phyloP scores from a whole-genome alignment of 805 yeast species.

The Teunomyces tritomae region DNA sequence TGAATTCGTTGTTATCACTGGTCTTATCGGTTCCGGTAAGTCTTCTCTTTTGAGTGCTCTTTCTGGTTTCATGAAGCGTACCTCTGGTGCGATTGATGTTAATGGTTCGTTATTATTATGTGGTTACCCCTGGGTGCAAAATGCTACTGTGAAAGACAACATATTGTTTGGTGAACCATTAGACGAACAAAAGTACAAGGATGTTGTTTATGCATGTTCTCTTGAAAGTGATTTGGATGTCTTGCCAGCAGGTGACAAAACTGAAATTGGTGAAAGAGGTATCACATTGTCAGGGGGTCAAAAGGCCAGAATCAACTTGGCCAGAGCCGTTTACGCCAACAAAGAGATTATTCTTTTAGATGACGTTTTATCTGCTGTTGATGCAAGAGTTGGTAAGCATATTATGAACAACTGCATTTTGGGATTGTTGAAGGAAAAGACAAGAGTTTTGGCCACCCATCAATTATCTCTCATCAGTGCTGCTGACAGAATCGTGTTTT shows the following conservation, averaged over 20 bases:
- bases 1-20: slow-evolving; percentile 75
- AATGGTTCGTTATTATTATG: slow-evolving; percentile 52
- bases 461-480: slow-evolving; percentile 67
- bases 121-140: slow-evolving; percentile 84
- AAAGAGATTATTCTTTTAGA: slow-evolving; percentile 68
- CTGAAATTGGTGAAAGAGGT: slow-evolving; percentile 85
- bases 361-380: slow-evolving; percentile 83
- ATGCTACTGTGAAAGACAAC: slow-evolving; percentile 73
- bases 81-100: slow-evolving; percentile 48
- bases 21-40: slow-evolving; percentile 82
- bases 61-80: slow-evolving; percentile 65
- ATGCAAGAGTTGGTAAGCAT: slow-evolving; percentile 81
- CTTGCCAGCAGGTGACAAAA: slow-evolving; percentile 70
- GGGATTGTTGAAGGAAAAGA: slow-evolving; percentile 55
- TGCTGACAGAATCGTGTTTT: slow-evolving; percentile 68
- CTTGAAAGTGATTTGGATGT: slow-evolving; percentile 61
- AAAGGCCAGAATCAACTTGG: slow-evolving; percentile 76
- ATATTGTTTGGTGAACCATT: slow-evolving; percentile 63
- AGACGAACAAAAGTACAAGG: slow-evolving; percentile 49
- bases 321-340: slow-evolving; percentile 73
- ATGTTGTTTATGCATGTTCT: slow-evolving; percentile 64
- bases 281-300: slow-evolving; percentile 88
- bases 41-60: slow-evolving; percentile 69
- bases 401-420: slow-evolving; percentile 67
- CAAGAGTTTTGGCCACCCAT: slow-evolving; percentile 81